Evolutionary conservation across 139 green algal genomes (phyloP), one percentile per base, ranked within the genome.

Genomic region (Chlamydomonas incerta): DNA sequence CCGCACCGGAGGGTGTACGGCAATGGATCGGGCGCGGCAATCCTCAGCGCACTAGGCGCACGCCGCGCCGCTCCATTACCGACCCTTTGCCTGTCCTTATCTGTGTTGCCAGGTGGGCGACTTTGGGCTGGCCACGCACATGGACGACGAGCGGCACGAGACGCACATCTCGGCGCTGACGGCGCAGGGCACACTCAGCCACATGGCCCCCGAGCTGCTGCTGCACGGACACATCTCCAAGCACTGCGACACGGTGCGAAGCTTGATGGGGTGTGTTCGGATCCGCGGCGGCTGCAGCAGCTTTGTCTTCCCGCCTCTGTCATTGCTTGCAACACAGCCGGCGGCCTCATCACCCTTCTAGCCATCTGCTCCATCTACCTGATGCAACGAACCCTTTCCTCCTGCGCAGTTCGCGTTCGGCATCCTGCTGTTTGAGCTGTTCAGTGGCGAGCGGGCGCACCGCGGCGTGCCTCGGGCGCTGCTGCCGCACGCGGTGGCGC

Each of bases 391-490:
- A 20, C 11, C 50, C 14, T 57, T 57, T 10, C 50, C n/a, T 6
- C 35, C 41, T 62, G 75, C 63, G 60, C 17, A 10, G 14, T 82
- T 47, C 60, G 75, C 75, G 14, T 82, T 58, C 75, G 74, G 74
- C 66, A 74, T 85, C 55, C 57, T 77, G 70, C 52, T 84, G 84
- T 81, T 55, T 29, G 83, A 88, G 60, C 72, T 89, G 50, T 83
- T 87, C 50, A 89, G 62, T 0, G 86, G 86, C 14, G 86, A 83
- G 3, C 35, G 77, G 50, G 86, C 86, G 15, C 83, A 89, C 70
- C 62, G 83, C 5, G 79, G 86, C 47, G 63, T 74, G 77, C 66
- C 57, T 6, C 17, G 57, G 26, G 73, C 62, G 74, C 74, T 71
- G 35, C 73, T 76, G 47, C 58, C 74, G 24, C 73, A 77, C 55